Percentiles rank a stretch among this genome's conserved stretches.
Conservation (phyloP, 2,329 filamentous ascomycete species). For the Rhinocladiella mackenziei region DNA sequence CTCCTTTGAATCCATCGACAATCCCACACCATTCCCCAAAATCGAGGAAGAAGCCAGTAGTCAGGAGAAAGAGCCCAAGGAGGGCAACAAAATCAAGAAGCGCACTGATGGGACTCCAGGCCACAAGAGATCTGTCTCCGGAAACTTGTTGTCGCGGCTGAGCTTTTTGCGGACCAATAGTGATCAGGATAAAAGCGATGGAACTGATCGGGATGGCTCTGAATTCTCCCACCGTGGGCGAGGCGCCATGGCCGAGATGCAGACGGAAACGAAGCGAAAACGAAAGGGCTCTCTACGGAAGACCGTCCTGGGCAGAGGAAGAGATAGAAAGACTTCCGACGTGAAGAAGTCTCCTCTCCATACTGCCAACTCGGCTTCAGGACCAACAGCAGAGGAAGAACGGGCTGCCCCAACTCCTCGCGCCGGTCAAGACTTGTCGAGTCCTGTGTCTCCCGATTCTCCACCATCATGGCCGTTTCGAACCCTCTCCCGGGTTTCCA, state of each 20-base stretch:
- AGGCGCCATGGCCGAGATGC: slow-evolving; percentile 49
- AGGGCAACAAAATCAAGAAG: slow-evolving; percentile 17
- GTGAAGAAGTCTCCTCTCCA: slow-evolving; percentile 46
- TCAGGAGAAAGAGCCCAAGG: slow-evolving; percentile 22
- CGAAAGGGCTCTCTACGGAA: slow-evolving; percentile 83
- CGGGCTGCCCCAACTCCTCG: slow-evolving; percentile 22
- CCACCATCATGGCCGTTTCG: slow-evolving; percentile 29
- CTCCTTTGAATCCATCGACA: slow-evolving; percentile 16
- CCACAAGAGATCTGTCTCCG: slow-evolving; percentile 57
- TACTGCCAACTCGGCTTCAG: slow-evolving; percentile 23
- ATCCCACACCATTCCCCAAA: slow-evolving; percentile 24
- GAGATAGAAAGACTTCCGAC: slow-evolving; percentile 54
- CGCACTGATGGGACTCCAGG: slow-evolving; percentile 11
- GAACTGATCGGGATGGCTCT: slow-evolving; percentile 29
- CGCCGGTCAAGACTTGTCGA: slow-evolving; percentile 18
- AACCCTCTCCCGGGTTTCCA: slow-evolving; percentile 28
- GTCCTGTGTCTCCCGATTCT: slow-evolving; percentile 24
- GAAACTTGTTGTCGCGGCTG: slow-evolving; percentile 64
- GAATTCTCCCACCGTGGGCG: slow-evolving; percentile 30
- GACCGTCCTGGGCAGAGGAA: slow-evolving; percentile 72
- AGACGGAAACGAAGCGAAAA: slow-evolving; percentile 51
- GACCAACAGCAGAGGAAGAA: slow-evolving; percentile 21
- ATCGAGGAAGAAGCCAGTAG: slow-evolving; percentile 24
- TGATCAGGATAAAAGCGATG: slow-evolving; percentile 35
- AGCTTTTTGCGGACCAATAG: slow-evolving; percentile 59